Conservation (phyloP, 2,329 filamentous ascomycete genomes). For the Mollisiaceae sp. region DNA sequence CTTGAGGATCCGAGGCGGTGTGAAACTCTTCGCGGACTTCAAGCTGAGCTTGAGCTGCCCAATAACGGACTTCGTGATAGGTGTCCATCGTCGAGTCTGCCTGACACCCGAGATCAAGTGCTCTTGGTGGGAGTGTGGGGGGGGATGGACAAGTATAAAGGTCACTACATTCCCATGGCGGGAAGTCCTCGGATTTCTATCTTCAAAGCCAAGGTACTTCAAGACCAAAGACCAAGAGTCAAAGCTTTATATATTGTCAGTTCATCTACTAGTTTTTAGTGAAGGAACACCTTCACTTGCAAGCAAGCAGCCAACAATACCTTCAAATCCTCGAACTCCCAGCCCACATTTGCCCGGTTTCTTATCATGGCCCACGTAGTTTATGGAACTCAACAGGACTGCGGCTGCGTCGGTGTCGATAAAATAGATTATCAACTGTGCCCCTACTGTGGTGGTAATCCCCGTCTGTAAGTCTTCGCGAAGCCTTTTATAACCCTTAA, state of each 20-base stretch:
- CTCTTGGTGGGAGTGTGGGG: neutral
- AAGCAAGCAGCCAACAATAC: neutral
- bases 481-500: neutral
- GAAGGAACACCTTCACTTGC: neutral
- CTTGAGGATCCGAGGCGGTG: slow-evolving; percentile 11
- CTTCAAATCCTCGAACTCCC: neutral
- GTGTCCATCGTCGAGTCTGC: neutral
- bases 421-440: neutral
- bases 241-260: neutral
- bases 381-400: neutral
- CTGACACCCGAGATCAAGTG: neutral
- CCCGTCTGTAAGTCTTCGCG: neutral
- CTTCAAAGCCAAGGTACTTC: neutral
- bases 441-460: neutral
- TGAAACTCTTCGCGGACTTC: neutral
- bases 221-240: neutral
- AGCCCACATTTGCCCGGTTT: neutral
- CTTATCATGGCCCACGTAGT: neutral
- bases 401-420: neutral
- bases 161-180: neutral
- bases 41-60: neutral
- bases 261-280: neutral
- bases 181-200: neutral
- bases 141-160: neutral
- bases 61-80: neutral